Conservation (phyloP, 2,329 filamentous ascomycete genomes). For the Dryadomyces quercivorus region DNA sequence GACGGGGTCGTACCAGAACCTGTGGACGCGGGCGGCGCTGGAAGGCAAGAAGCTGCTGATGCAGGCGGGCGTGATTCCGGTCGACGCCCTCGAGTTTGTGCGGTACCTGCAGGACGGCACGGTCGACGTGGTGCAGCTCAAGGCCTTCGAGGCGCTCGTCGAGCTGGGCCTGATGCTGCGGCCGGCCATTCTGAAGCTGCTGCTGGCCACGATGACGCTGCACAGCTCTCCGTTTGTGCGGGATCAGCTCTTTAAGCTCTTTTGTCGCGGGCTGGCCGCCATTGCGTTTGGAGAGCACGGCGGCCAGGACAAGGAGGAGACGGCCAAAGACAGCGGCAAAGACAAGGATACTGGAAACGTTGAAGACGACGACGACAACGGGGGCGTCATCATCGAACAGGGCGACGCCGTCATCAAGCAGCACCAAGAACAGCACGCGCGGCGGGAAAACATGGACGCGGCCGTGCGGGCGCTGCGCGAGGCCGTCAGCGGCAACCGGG, state of each 20-base stretch:
- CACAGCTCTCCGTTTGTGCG: constrained; percentile 54
- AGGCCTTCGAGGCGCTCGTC: constrained; percentile 51
- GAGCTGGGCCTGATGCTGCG: constrained; percentile 50
- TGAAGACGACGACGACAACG: constrained; percentile 21
- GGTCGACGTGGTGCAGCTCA: constrained; percentile 49
- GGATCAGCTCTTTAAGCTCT: constrained; percentile 43
- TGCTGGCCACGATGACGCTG: constrained; percentile 46
- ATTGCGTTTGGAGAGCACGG: constrained; percentile 49
- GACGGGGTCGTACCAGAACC: constrained; percentile 55
- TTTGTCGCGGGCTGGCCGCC: constrained; percentile 47
- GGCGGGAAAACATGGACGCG: constrained; percentile 33
- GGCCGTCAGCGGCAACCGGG: constrained; percentile 29
- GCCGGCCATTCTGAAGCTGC: constrained; percentile 39
- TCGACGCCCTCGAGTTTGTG: constrained; percentile 41
- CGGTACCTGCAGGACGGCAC: constrained; percentile 55
- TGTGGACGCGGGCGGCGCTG: constrained; percentile 50
- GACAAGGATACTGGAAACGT: constrained; percentile 5
- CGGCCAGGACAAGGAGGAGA: constrained; percentile 15
- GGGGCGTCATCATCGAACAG: constrained; percentile 35
- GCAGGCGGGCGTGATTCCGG: constrained; percentile 49
- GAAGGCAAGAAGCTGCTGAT: constrained; percentile 50
- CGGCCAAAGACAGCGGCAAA: background rate
- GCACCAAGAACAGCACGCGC: constrained; percentile 31
- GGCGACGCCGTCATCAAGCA: constrained; percentile 29
- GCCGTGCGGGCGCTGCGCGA: constrained; percentile 37